These are phyloP conservation scores for Tricholoma matsutake DNA, from an alignment of 768 basidiomycete species.

Conservation along the genomic window DNA sequence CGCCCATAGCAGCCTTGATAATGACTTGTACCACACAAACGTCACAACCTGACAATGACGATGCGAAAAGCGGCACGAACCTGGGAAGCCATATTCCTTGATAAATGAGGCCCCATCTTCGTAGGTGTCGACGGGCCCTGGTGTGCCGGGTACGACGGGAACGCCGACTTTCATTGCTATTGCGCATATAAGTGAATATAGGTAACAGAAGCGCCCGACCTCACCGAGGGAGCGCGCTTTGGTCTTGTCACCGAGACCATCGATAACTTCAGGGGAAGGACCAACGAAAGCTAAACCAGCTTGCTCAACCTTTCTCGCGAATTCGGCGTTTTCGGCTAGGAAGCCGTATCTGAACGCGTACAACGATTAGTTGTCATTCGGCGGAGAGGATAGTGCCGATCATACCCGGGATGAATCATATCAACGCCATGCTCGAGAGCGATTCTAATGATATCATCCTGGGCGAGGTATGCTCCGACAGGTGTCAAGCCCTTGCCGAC, in stretches of 20 bases:
- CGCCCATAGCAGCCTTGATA: constrained; percentile 99
- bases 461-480: constrained; percentile 94
- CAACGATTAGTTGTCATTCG: neutral
- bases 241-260: constrained; percentile 97
- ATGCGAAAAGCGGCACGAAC: constrained; percentile 32
- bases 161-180: constrained; percentile 87
- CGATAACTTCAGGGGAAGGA: constrained; percentile 93
- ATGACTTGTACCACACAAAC: constrained; percentile 57
- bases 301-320: constrained; percentile 97
- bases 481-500: constrained; percentile 96
- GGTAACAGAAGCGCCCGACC: constrained; percentile 11
- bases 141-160: constrained; percentile 96
- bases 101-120: constrained; percentile 84
- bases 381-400: constrained; percentile 5
- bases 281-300: constrained; percentile 98
- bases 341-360: constrained; percentile 78
- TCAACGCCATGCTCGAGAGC: constrained; percentile 98
- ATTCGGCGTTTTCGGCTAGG: constrained; percentile 93
- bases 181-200: constrained; percentile 5
- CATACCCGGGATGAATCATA: constrained; percentile 98
- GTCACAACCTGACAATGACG: constrained; percentile 1
- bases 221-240: constrained; percentile 88
- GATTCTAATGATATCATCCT: constrained; percentile 94
- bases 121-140: constrained; percentile 85
- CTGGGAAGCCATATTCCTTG: constrained; percentile 94